Evolutionary conservation across 2,329 filamentous ascomycete genomes (phyloP).

Genomic region (Phyllosticta citrichinensis): DNA sequence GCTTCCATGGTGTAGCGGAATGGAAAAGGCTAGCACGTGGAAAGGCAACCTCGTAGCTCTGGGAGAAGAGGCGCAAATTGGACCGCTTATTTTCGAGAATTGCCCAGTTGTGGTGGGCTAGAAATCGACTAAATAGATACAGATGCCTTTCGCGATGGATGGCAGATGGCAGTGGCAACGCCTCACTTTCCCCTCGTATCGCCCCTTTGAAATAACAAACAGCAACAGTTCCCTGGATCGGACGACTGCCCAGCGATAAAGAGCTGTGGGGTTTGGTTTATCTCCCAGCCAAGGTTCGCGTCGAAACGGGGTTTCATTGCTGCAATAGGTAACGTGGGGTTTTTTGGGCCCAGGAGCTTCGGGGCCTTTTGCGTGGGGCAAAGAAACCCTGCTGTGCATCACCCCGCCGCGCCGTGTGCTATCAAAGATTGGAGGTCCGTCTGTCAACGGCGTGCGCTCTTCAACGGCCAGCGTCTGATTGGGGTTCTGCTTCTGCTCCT

Average conservation of each 20-base stretch:
- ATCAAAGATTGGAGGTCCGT: neutral
- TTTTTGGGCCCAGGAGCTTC: neutral
- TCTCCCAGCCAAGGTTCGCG: neutral
- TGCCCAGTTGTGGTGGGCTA: neutral
- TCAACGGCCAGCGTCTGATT: neutral
- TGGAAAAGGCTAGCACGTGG: neutral
- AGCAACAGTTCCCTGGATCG: conserved; percentile 7
- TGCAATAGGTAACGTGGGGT: conserved; percentile 2
- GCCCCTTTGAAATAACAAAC: neutral
- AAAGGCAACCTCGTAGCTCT: neutral
- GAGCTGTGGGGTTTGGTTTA: conserved; percentile 10
- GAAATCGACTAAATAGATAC: neutral
- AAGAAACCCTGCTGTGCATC: neutral
- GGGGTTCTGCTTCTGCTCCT: neutral
- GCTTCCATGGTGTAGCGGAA: conserved; percentile 12
- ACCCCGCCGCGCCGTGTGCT: neutral
- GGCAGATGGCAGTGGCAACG: neutral
- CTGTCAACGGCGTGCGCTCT: neutral
- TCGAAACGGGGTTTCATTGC: conserved; percentile 7
- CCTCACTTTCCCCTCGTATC: neutral
- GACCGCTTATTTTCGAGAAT: neutral
- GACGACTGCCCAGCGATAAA: conserved; percentile 3
- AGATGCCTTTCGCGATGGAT: neutral
- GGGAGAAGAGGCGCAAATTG: neutral
- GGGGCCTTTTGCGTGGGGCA: neutral